A percentile compares a stretch with the other conserved stretches of the same genome.
These are phyloP conservation scores for Salix exigua DNA, from an alignment of 345 rosid species.

Conservation along the genomic window DNA sequence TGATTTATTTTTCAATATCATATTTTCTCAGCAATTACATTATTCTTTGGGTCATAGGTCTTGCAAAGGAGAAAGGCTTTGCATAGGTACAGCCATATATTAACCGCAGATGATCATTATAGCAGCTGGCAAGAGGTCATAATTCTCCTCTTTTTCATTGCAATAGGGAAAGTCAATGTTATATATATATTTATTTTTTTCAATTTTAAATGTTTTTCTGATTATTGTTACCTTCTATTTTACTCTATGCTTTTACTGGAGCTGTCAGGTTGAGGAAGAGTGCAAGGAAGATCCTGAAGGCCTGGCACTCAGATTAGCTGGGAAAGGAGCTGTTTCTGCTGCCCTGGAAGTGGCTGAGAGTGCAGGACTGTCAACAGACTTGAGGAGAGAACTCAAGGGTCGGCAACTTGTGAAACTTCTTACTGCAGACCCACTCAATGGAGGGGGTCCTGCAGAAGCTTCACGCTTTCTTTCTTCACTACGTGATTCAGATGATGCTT, in stretches of 20 bases:
- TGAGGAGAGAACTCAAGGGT: constrained; percentile 93
- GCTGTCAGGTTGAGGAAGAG: constrained; percentile 75
- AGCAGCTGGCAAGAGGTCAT: constrained; percentile 97
- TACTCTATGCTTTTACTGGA: constrained; percentile 8
- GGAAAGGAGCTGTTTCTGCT: constrained; percentile 96
- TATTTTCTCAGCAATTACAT: constrained; percentile 1
- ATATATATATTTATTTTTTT: neutral
- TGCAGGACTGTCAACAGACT: constrained; percentile 75
- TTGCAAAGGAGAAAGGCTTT: constrained; percentile 79
- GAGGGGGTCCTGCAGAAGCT: constrained; percentile 99
- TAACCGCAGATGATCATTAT: constrained; percentile 77
- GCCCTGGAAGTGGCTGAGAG: constrained; percentile 97
- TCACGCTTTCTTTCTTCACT: constrained; percentile 91
- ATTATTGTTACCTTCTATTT: constrained; percentile 4
- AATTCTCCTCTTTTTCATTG: constrained; percentile 20
- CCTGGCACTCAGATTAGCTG: constrained; percentile 92
- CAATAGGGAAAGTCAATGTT: neutral
- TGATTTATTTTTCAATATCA: neutral
- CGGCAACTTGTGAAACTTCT: constrained; percentile 97
- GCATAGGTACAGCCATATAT: constrained; percentile 86
- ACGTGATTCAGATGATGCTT: constrained; percentile 85
- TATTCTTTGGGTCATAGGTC: constrained; percentile 40
- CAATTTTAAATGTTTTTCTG: neutral
- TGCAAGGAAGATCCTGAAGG: constrained; percentile 96
- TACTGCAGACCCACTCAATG: constrained; percentile 91